phyloP scores from a whole-genome alignment of 2,329 filamentous ascomycete genomes.

The Exophiala lecanii-corni region DNA sequence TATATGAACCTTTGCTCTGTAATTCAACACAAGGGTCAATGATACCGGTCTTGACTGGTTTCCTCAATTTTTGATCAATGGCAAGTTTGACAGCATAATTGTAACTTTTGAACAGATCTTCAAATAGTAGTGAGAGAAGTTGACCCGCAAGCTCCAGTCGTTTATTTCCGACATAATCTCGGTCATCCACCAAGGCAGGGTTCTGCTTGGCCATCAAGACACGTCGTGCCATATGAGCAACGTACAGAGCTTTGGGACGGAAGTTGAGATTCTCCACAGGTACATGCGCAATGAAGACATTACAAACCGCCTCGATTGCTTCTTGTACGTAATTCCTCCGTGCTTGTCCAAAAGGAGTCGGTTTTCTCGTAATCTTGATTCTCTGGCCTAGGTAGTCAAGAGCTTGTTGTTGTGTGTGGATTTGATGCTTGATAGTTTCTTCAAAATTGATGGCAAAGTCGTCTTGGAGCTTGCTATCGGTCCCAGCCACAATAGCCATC shows the following conservation, averaged over 20 bases:
- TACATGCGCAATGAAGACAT: slow-evolving; percentile 91
- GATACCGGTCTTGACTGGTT: slow-evolving; percentile 80
- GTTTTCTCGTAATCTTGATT: slow-evolving; percentile 77
- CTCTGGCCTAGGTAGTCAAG: slow-evolving; percentile 84
- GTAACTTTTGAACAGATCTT: slow-evolving; percentile 97
- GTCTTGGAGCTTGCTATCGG: slow-evolving; percentile 85
- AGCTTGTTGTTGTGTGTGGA: slow-evolving; percentile 92
- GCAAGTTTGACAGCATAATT: slow-evolving; percentile 82
- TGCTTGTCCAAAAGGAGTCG: slow-evolving; percentile 50
- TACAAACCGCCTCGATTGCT: slow-evolving; percentile 85
- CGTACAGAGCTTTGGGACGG: slow-evolving; percentile 91
- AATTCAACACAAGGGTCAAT: slow-evolving; percentile 86
- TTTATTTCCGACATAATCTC: slow-evolving; percentile 98
- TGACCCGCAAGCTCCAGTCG: slow-evolving; percentile 91
- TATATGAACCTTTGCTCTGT: slow-evolving; percentile 76
- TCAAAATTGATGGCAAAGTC: slow-evolving; percentile 95
- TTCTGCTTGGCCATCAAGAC: slow-evolving; percentile 93
- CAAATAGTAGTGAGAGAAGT: slow-evolving; percentile 86
- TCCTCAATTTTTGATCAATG: slow-evolving; percentile 93
- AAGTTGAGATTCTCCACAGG: slow-evolving; percentile 89
- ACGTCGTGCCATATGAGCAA: slow-evolving; percentile 95
- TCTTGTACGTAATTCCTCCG: slow-evolving; percentile 82
- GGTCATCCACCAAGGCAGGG: slow-evolving; percentile 82
- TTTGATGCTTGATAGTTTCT: slow-evolving; percentile 74
- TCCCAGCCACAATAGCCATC: slow-evolving; percentile 80